Evolutionary conservation across 1,284 basidiomycete species (phyloP).

Genomic region (Butyriboletus appendiculatus): DNA sequence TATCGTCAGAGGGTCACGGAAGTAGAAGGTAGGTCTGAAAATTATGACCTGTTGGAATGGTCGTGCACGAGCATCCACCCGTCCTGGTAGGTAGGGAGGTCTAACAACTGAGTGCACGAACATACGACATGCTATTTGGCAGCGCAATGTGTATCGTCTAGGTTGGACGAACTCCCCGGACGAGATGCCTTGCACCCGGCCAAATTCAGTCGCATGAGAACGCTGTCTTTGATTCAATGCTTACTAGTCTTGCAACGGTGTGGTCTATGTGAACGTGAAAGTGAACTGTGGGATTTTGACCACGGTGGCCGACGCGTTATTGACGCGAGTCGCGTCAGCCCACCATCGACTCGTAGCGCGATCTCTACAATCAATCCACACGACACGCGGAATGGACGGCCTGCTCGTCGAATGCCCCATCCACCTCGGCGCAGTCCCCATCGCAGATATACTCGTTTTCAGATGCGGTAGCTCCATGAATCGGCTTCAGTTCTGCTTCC

Average conservation of each 20-base stretch:
- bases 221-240: not conserved
- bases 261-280: not conserved
- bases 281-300: not conserved
- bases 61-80: not conserved
- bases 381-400: constrained; percentile 18
- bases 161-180: not conserved
- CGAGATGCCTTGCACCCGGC: not conserved
- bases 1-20: not conserved
- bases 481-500: constrained; percentile 1
- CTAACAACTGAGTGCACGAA: not conserved
- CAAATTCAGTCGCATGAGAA: not conserved
- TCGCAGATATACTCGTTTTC: constrained; percentile 32
- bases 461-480: constrained; percentile 29
- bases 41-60: not conserved
- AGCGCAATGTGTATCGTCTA: not conserved
- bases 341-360: not conserved
- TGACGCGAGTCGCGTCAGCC: not conserved
- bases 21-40: too few relatives aligned
- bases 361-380: not conserved
- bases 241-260: not conserved
- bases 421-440: constrained; percentile 30
- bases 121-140: not conserved
- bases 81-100: not conserved
- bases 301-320: not conserved
- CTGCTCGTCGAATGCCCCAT: constrained; percentile 34